A percentile compares a stretch with the other conserved stretches of the same genome.
Conservation (phyloP, 768 basidiomycete genomes). For the Chlorophyllum brunneum region DNA sequence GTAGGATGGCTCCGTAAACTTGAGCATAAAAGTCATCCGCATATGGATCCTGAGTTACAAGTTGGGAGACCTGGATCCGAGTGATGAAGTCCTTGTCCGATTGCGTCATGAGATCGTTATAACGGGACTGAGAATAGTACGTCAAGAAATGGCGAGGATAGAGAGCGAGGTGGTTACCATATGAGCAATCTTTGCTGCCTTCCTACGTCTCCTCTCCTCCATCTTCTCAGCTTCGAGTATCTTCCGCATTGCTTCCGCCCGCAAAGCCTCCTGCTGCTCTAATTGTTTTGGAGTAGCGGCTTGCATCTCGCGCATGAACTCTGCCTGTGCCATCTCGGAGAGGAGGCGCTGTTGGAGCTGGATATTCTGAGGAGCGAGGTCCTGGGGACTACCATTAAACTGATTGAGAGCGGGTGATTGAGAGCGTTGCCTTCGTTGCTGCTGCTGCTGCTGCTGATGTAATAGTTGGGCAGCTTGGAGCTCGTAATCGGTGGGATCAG, state of each 20-base stretch:
- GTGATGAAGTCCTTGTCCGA: slow-evolving; percentile 99
- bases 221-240: slow-evolving; percentile 88
- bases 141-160: neutral
- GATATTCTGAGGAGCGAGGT: slow-evolving; percentile 53
- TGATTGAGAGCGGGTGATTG: slow-evolving; percentile 36
- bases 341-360: slow-evolving; percentile 74
- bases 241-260: slow-evolving; percentile 79
- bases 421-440: slow-evolving; percentile 47
- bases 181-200: slow-evolving; percentile 82
- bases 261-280: slow-evolving; percentile 65
- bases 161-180: slow-evolving; percentile 49
- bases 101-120: slow-evolving; percentile 95
- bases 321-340: slow-evolving; percentile 72
- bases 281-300: slow-evolving; percentile 37
- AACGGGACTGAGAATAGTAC: slow-evolving; percentile 62
- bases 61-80: slow-evolving; percentile 96
- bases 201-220: slow-evolving; percentile 79
- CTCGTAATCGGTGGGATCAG: slow-evolving; percentile 40
- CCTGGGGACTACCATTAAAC: slow-evolving; percentile 42
- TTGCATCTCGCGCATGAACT: slow-evolving; percentile 63
- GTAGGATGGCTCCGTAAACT: slow-evolving; percentile 83
- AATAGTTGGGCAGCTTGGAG: slow-evolving; percentile 33
- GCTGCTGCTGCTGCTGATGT: slow-evolving; percentile 45
- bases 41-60: slow-evolving; percentile 96
- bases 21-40: slow-evolving; percentile 99